Percentiles rank a stretch among this genome's conserved stretches.
phyloP scores from a whole-genome alignment of 805 yeast species.

The Kodamaea fukazawae region DNA sequence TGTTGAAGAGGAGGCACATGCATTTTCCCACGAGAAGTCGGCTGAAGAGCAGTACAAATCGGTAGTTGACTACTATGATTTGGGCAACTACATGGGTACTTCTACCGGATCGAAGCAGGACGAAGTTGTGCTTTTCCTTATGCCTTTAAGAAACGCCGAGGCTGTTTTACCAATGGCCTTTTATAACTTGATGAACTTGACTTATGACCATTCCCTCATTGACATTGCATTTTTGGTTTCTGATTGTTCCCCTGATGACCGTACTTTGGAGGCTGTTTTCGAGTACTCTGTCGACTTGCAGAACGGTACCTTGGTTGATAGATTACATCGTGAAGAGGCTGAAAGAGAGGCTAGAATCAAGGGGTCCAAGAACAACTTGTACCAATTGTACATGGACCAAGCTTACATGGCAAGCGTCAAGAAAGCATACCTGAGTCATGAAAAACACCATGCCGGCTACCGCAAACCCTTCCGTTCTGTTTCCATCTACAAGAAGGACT shows the following conservation, averaged over 20 bases:
- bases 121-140: conserved; percentile 65
- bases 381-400: conserved; percentile 66
- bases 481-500: conserved; percentile 77
- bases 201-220: conserved; percentile 76
- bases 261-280: conserved; percentile 61
- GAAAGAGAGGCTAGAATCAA: conserved; percentile 33
- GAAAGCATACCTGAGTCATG: conserved; percentile 52
- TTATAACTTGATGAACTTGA: conserved; percentile 79
- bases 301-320: conserved; percentile 57
- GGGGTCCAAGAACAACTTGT: conserved; percentile 57
- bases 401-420: conserved; percentile 55
- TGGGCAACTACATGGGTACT: conserved; percentile 55
- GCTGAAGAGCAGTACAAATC: conserved; percentile 40
- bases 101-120: conserved; percentile 47
- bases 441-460: conserved; percentile 54
- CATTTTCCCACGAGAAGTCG: conserved; percentile 10
- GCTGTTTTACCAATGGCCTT: conserved; percentile 78
- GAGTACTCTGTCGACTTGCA: conserved; percentile 68
- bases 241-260: conserved; percentile 70
- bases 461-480: conserved; percentile 71
- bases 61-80: conserved; percentile 60
- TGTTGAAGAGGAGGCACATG: neutral
- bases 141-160: conserved; percentile 80
- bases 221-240: conserved; percentile 80
- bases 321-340: conserved; percentile 44